Base-by-base conservation (phyloP, 495 filamentous ascomycete species). In the Bathelium albidoporum region DNA sequence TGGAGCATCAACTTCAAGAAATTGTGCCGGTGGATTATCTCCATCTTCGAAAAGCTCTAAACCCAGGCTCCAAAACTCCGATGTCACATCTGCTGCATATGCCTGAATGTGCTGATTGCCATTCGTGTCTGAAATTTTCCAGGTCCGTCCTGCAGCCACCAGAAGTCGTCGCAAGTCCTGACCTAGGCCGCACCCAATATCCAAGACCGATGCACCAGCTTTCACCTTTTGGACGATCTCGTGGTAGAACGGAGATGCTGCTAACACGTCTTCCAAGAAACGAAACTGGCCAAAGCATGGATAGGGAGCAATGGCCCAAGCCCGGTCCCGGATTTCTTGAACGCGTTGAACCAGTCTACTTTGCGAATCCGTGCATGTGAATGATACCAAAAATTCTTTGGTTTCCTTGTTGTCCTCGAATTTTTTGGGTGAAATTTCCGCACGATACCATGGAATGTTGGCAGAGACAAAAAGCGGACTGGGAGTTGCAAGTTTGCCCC, bases 161-260 rank as follows among this genome's bases (percentile, higher is more conserved):
- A 70, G 69, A 2, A 77, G 68, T 1, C 64, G 55, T 1, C 75
- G 71, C 3, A 76, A 44, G 26, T 77, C 75, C 53, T 70, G 65
- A 24, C 70, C 75, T 5, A 79, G 62, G 52, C 66, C 74, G 63
- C 75, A 76, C 24, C 76, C 77, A n/a, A 74, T 52, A 58, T 79
- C 76, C 9, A 79, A 62, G n/a, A 75, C 58, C 14, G 60, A 58
- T 26, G 60, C 62, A 29, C 67, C 65, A 22, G 44, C 44, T 20
- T 68, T 67, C 9, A 76, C 36, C 2, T 67, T 64, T 5, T 29
- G 2, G 31, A 68, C 2, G 18, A 68, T 36, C 3, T 22, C 31
- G 1, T 45, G 32, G 36, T 68, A 68, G 14, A 11, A 24, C 11
- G 60, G 31, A 16, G 24, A 24, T 12, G 2, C 36, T 22, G 3